Evolutionary conservation across 208 protist genomes (phyloP).

Genomic region (Herpetomonas tarakana): DNA sequence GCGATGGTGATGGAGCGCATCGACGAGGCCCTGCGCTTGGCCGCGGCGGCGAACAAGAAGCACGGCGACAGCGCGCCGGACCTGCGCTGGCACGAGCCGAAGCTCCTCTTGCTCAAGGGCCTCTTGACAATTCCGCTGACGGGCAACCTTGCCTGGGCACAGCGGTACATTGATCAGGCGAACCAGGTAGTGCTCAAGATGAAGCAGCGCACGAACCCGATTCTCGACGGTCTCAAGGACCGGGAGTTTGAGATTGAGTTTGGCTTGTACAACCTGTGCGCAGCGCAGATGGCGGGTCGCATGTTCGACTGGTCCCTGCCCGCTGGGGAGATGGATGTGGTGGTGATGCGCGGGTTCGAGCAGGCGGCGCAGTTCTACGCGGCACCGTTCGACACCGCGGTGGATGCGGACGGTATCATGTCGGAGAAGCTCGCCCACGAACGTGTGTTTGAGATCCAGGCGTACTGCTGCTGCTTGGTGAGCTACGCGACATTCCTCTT

Average conservation of each 20-base stretch:
- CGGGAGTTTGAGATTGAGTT: slow-evolving; percentile 60
- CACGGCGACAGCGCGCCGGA: slow-evolving; percentile 26
- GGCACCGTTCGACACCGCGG: slow-evolving; percentile 45
- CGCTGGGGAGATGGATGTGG: slow-evolving; percentile 36
- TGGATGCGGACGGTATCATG: slow-evolving; percentile 82
- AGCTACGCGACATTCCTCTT: slow-evolving; percentile 73
- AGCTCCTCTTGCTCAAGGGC: slow-evolving; percentile 72
- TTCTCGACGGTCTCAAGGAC: slow-evolving; percentile 52
- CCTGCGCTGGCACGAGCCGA: slow-evolving; percentile 66
- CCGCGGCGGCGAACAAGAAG: slow-evolving; percentile 23
- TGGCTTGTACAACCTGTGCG: slow-evolving; percentile 64
- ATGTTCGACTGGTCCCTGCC: slow-evolving; percentile 64
- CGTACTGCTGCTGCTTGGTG: slow-evolving; percentile 55
- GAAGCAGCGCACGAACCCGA: slow-evolving; percentile 27
- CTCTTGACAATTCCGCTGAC: slow-evolving; percentile 64
- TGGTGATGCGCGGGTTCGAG: slow-evolving; percentile 36
- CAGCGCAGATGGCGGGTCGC: slow-evolving; percentile 60
- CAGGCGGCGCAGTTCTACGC: slow-evolving; percentile 64
- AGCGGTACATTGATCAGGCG: slow-evolving; percentile 44
- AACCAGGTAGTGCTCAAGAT: slow-evolving; percentile 45
- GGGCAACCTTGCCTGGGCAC: slow-evolving; percentile 60
- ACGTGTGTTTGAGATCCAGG: slow-evolving; percentile 39
- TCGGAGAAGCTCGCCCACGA: slow-evolving; percentile 32
- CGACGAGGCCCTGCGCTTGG: slow-evolving; percentile 55
- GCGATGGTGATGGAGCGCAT: slow-evolving; percentile 58